A percentile compares a stretch with the other conserved stretches of the same genome.
phyloP scores from a whole-genome alignment of 177 flowering plant species.

The Vitis hybrid region DNA sequence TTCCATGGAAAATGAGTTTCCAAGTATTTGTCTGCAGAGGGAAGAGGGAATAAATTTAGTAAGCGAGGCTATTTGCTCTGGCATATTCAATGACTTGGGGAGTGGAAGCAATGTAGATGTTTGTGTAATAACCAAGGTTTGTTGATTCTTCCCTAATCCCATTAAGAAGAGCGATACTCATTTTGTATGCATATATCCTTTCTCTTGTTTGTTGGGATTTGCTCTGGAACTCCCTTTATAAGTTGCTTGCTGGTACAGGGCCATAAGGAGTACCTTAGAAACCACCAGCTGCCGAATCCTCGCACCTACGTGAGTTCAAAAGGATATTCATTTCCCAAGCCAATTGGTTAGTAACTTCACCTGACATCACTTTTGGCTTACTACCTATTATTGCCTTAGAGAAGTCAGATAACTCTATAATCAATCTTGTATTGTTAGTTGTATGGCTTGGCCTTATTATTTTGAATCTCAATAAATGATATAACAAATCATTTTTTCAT shows the following conservation, averaged over 20 bases:
- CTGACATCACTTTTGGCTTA: neutral
- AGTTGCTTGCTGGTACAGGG: conserved; percentile 37
- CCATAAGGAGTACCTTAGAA: conserved; percentile 76
- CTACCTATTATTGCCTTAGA: neutral
- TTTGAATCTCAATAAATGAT: no score
- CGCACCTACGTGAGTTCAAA: conserved; percentile 67
- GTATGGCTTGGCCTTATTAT: neutral
- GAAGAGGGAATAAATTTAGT: conserved; percentile 88
- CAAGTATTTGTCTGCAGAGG: conserved; percentile 48
- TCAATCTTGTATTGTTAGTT: neutral
- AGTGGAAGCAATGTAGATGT: conserved; percentile 98
- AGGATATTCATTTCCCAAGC: conserved; percentile 73
- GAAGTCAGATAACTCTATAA: neutral
- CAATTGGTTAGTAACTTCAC: conserved; percentile 57
- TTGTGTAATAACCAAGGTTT: conserved; percentile 91
- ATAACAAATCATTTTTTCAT: no score
- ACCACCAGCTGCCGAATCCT: conserved; percentile 78
- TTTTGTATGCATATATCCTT: neutral
- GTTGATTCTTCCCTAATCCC: conserved; percentile 6
- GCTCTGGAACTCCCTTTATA: no score
- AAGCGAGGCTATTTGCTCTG: conserved; percentile 79
- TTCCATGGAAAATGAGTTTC: conserved; percentile 2
- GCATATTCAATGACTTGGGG: conserved; percentile 95
- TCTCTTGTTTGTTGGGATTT: neutral
- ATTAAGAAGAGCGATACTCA: neutral